A percentile compares a stretch with the other conserved stretches of the same genome.
Evolutionary conservation across 2,329 filamentous ascomycete species (phyloP).

Genomic region (Ophiostoma fasciatum): DNA sequence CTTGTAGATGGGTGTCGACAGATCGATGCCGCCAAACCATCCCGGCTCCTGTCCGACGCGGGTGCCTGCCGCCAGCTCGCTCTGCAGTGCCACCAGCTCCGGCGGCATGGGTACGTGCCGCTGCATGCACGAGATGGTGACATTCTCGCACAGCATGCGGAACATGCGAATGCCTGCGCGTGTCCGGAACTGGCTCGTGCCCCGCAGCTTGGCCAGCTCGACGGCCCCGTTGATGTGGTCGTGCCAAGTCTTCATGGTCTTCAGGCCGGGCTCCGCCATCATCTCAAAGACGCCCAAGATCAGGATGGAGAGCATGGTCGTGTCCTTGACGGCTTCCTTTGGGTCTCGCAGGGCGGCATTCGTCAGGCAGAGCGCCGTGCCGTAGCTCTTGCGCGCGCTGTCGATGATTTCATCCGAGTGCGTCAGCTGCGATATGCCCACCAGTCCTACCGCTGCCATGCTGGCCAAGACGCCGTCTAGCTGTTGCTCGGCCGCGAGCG

Average conservation of each 20-base stretch:
- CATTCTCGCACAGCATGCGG: conserved; percentile 34
- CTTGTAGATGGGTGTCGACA: conserved; percentile 29
- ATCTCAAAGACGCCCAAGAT: conserved; percentile 41
- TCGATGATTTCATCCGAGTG: conserved; percentile 27
- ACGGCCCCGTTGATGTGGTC: conserved; percentile 38
- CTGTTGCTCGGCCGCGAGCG: conserved; percentile 17
- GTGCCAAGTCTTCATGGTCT: conserved; percentile 35
- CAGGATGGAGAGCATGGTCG: conserved; percentile 37
- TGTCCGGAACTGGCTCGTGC: conserved; percentile 29
- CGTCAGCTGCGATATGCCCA: conserved; percentile 33
- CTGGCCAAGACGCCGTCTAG: conserved; percentile 33
- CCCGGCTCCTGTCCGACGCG: conserved; percentile 22
- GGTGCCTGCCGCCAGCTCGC: conserved; percentile 22
- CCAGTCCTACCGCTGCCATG: conserved; percentile 39
- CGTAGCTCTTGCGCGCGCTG: conserved; percentile 35
- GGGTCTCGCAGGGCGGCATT: conserved; percentile 34
- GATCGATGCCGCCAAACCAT: conserved; percentile 19
- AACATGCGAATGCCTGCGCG: conserved; percentile 35
- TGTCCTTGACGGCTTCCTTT: conserved; percentile 28
- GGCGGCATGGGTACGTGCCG: conserved; percentile 31
- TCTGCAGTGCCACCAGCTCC: conserved; percentile 30
- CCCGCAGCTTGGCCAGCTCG: conserved; percentile 33
- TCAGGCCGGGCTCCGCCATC: conserved; percentile 29
- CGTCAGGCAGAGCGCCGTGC: conserved; percentile 33
- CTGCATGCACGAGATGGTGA: conserved; percentile 37